Evolutionary conservation across 2,329 filamentous ascomycete genomes (phyloP).

Genomic region (Coniochaeta sp.): DNA sequence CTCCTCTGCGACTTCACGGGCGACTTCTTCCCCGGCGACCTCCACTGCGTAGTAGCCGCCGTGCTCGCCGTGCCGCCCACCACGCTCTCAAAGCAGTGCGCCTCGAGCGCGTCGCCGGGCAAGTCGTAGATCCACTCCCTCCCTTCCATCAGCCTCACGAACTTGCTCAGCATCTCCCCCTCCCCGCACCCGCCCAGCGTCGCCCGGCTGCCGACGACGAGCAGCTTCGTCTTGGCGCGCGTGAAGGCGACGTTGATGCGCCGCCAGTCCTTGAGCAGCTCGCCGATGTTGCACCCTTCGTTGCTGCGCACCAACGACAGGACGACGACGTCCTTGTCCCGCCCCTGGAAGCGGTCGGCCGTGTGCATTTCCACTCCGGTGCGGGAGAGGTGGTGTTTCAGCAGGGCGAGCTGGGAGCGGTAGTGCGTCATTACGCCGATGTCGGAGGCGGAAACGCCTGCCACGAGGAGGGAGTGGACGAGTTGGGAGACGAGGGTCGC

Average conservation of each 20-base stretch:
- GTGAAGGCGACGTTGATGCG: conserved; percentile 95
- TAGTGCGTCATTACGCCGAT: conserved; percentile 98
- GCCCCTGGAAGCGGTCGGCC: conserved; percentile 91
- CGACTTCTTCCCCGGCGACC: neutral
- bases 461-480: conserved; percentile 68
- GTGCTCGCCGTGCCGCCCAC: conserved; percentile 18
- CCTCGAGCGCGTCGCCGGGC: conserved; percentile 53
- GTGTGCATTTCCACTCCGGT: conserved; percentile 85
- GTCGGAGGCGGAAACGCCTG: conserved; percentile 66
- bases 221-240: conserved; percentile 81
- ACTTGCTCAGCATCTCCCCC: conserved; percentile 69
- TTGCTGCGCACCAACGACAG: conserved; percentile 86
- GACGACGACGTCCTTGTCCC: conserved; percentile 90
- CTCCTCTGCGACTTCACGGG: neutral
- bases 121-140: conserved; percentile 77
- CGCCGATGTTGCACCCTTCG: conserved; percentile 74
- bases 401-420: conserved; percentile 78
- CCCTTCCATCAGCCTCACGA: conserved; percentile 70
- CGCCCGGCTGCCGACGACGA: conserved; percentile 75
- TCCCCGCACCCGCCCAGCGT: conserved; percentile 69
- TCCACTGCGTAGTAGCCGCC: neutral
- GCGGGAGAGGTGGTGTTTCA: conserved; percentile 64
- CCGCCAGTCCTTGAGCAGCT: conserved; percentile 84
- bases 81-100: conserved; percentile 60
- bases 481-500: conserved; percentile 71